Evolutionary conservation across 163 green algal species (phyloP), one percentile per base, ranked within the genome.

Genomic region (Scenedesmus sp.): DNA sequence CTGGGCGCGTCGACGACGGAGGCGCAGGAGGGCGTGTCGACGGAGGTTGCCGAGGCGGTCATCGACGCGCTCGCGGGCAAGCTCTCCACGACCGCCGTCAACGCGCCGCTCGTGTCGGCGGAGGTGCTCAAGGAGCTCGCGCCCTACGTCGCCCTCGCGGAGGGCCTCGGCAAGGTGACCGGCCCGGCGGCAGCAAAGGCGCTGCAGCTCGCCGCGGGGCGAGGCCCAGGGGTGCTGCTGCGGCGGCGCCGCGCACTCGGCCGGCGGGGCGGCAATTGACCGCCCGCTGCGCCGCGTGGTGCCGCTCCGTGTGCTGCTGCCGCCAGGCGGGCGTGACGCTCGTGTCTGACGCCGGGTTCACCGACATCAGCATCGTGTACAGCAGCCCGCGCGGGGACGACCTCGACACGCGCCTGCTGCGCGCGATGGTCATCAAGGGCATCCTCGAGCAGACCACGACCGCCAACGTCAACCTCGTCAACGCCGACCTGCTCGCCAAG

Each of bases 21-120:
- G 84, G 96, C 96, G 10, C 95, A 96, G 83, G 95, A 98, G 85
- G 95, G 93, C 31, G 95, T 99, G 50, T 90, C 95, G 4, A 88
- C 96, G 0, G 95, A 98, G 86, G 95, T 99, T 78, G 95, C 94
- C 10, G 94, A 98, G 82, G 94, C 94, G 9, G 95, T 99, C 28
- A 84, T 95, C 10, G 88, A 90, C 48, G 94, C 95, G 4, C 92
- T 93, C 62, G 73, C 87, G 70, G 95, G 95, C 64, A 92, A 97
- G 87, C 89, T 98, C 64, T 91, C 88, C 15, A 65, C 87, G 64
- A 97, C 90, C 51, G 95, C 94, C 29, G 93, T 99, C 53, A 99
- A 99, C 77, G 95, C 95, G 28, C 95, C 95, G 34, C 97, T 98
- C 93, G 92, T 99, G 70, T 82, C 88, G 13, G 53, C 80, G 0